phyloP scores from a whole-genome alignment of 1,139 yeast species.

The Saccharomyces hybrid region DNA sequence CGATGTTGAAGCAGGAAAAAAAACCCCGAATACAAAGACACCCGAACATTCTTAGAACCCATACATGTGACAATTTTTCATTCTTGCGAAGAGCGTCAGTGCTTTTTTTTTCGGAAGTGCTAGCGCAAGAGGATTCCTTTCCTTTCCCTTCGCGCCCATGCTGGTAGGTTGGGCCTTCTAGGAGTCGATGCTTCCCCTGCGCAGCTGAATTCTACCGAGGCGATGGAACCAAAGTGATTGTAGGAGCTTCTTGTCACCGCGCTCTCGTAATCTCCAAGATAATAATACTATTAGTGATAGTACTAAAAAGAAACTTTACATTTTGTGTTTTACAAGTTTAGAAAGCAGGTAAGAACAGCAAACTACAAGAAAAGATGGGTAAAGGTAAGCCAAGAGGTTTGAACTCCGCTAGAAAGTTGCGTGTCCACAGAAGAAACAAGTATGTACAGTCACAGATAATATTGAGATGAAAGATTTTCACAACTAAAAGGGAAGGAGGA shows the following conservation, averaged over 20 bases:
- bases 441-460: constrained; percentile 17
- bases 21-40: too few relatives aligned
- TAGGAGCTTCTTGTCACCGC: not conserved
- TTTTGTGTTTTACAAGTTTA: not conserved
- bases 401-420: constrained; percentile 99
- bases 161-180: not conserved
- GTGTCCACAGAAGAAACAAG: constrained; percentile 99
- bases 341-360: constrained; percentile 6
- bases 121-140: too few relatives aligned
- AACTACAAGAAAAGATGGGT: constrained; percentile 31
- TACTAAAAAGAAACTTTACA: not conserved
- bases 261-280: not conserved
- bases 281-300: not conserved
- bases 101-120: not conserved
- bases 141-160: not conserved
- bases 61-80: not conserved
- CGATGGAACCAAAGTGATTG: not conserved
- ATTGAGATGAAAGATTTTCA: too few relatives aligned
- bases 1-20: not conserved
- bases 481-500: constrained; percentile 11
- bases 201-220: not conserved
- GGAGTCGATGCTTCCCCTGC: not conserved
- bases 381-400: too few relatives aligned
- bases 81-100: too few relatives aligned
- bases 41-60: too few relatives aligned